Conservation (phyloP, 2,329 filamentous ascomycete genomes). For the Ceratocystis albifundus region DNA sequence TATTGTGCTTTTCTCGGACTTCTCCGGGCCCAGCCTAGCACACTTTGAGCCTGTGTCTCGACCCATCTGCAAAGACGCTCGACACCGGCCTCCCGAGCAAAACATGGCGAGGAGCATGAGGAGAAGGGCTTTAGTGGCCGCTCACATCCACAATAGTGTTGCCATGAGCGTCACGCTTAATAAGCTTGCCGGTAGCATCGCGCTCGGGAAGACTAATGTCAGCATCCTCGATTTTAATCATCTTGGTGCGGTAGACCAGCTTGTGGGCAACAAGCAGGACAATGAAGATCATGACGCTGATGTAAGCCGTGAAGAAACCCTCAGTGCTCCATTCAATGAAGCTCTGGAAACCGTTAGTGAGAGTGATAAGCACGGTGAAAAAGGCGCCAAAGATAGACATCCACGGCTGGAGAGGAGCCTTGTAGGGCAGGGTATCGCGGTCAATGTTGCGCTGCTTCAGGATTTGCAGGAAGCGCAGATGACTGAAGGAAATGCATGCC, state of each 20-base stretch:
- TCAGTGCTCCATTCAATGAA: conserved; percentile 52
- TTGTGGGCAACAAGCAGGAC: conserved; percentile 52
- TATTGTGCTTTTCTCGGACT: conserved; percentile 1
- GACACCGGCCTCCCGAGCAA: not conserved
- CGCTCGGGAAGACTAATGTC: conserved; percentile 27
- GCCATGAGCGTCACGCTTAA: not conserved
- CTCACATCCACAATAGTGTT: not conserved
- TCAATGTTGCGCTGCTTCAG: conserved; percentile 46
- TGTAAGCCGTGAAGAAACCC: conserved; percentile 52
- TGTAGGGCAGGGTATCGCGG: conserved; percentile 48
- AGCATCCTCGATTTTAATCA: conserved; percentile 31
- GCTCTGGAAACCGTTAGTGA: conserved; percentile 58
- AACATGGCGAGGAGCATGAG: too few relatives aligned
- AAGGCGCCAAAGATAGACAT: conserved; percentile 54
- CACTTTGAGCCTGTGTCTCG: not conserved
- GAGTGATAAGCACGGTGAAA: conserved; percentile 51
- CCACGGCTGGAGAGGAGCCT: conserved; percentile 50
- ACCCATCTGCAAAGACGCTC: not conserved
- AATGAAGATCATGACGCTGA: conserved; percentile 53
- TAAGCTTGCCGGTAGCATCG: conserved; percentile 9
- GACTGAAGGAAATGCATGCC: conserved; percentile 53
- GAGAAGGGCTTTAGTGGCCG: not conserved
- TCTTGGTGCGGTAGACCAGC: conserved; percentile 33
- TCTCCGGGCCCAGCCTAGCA: not conserved
- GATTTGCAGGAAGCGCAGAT: conserved; percentile 54